Conservation (phyloP, 345 rosid genomes). For the Gossypium turneri region DNA sequence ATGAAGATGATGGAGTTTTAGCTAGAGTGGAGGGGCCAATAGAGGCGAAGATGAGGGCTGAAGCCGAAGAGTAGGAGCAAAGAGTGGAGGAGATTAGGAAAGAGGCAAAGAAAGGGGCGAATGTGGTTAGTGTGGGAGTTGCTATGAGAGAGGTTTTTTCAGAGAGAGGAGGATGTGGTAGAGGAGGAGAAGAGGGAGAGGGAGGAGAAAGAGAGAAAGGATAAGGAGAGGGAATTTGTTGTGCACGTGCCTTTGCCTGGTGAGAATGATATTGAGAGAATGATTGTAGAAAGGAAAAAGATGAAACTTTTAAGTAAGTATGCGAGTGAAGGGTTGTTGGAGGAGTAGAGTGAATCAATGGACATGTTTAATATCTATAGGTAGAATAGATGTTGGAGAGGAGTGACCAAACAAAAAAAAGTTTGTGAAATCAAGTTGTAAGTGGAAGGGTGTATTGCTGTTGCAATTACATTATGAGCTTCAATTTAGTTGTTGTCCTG, state of each 20-base stretch:
- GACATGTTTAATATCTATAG: conserved; percentile 80
- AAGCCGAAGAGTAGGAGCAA: conserved; percentile 57
- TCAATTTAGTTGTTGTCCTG: too few species aligned
- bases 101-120: conserved; percentile 74
- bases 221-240: conserved; percentile 44
- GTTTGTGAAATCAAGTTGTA: too few species aligned
- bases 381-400: conserved; percentile 28
- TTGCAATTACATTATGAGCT: too few species aligned
- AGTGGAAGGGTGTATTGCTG: too few species aligned
- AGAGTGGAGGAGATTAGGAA: conserved; percentile 34
- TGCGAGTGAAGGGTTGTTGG: conserved; percentile 11
- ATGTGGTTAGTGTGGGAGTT: conserved; percentile 41
- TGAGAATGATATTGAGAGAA: conserved; percentile 38
- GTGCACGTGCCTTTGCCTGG: conserved; percentile 83
- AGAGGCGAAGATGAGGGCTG: not conserved
- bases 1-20: conserved; percentile 45
- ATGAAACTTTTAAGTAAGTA: conserved; percentile 65
- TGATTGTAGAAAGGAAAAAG: conserved; percentile 92
- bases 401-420: too few species aligned
- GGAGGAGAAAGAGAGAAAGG: conserved; percentile 33
- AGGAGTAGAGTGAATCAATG: conserved; percentile 53
- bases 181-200: conserved; percentile 53
- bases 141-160: conserved; percentile 45
- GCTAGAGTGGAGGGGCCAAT: conserved; percentile 53
- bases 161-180: conserved; percentile 58